These are phyloP conservation scores for Themeda triandra DNA, from an alignment of 176 grass and related monocot species.

Conservation along the genomic window DNA sequence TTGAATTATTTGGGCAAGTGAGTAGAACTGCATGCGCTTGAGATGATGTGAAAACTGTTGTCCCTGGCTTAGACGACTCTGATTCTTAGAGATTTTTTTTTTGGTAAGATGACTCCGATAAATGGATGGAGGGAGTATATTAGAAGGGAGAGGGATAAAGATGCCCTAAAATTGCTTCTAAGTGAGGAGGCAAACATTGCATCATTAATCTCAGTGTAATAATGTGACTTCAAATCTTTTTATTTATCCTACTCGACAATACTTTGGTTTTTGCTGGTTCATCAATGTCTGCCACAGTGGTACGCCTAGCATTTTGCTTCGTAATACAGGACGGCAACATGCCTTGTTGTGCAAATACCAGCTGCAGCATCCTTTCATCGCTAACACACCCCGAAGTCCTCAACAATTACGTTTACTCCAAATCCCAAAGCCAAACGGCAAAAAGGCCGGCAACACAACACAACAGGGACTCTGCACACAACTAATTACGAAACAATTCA, in stretches of 20 bases:
- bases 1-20: too few species aligned
- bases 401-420: not conserved
- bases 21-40: too few species aligned
- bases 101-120: too few species aligned
- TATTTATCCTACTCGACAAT: too few species aligned
- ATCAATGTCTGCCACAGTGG: not conserved
- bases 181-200: not conserved
- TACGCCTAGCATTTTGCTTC: constrained; percentile 9
- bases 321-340: not conserved
- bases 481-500: not conserved
- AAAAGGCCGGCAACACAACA: not conserved
- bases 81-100: too few species aligned
- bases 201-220: not conserved
- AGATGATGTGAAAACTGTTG: too few species aligned
- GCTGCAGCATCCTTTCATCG: not conserved
- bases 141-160: too few species aligned
- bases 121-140: too few species aligned
- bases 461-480: not conserved
- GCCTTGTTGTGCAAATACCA: not conserved
- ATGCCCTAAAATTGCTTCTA: not conserved
- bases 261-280: too few species aligned
- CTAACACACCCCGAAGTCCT: not conserved
- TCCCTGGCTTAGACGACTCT: too few species aligned
- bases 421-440: too few species aligned
- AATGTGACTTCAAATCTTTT: too few species aligned